Percentiles rank a stretch among this genome's conserved stretches.
Conservation (phyloP, 768 basidiomycete genomes). For the Suillus occidentalis region DNA sequence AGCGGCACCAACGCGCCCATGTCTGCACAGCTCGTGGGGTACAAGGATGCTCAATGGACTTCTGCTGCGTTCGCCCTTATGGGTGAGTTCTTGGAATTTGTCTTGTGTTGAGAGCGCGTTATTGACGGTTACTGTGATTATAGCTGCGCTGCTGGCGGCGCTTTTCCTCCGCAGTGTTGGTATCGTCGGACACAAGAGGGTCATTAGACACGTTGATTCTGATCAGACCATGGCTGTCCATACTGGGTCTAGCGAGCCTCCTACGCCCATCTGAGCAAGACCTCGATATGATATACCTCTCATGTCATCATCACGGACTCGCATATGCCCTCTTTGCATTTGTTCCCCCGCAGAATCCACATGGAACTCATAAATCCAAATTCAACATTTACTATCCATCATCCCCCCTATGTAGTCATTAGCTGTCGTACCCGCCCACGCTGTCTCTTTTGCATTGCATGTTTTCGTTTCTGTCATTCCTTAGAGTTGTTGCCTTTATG, state of each 20-base stretch:
- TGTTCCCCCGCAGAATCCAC: not conserved
- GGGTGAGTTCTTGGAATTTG: conserved; percentile 37
- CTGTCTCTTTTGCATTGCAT: not conserved
- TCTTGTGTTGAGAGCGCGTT: not conserved
- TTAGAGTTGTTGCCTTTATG: not conserved
- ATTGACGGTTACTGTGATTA: not conserved
- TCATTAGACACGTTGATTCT: conserved; percentile 10
- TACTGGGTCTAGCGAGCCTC: not conserved
- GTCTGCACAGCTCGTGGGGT: conserved; percentile 48
- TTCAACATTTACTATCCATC: not conserved
- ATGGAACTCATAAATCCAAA: not conserved
- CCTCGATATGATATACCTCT: not conserved
- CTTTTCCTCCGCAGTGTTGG: conserved; percentile 43
- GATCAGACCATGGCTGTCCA: conserved; percentile 25
- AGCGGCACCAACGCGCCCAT: conserved; percentile 30
- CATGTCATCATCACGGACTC: not conserved
- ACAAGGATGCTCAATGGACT: conserved; percentile 66
- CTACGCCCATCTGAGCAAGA: not conserved
- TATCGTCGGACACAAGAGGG: conserved; percentile 35
- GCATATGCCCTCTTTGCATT: not conserved
- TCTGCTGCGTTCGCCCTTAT: conserved; percentile 59
- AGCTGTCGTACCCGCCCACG: not conserved
- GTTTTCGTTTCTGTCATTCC: not conserved
- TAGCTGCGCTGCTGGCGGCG: conserved; percentile 33
- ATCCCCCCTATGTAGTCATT: not conserved